phyloP scores from a whole-genome alignment of 1,284 basidiomycete genomes.

The Mycena citricolor region DNA sequence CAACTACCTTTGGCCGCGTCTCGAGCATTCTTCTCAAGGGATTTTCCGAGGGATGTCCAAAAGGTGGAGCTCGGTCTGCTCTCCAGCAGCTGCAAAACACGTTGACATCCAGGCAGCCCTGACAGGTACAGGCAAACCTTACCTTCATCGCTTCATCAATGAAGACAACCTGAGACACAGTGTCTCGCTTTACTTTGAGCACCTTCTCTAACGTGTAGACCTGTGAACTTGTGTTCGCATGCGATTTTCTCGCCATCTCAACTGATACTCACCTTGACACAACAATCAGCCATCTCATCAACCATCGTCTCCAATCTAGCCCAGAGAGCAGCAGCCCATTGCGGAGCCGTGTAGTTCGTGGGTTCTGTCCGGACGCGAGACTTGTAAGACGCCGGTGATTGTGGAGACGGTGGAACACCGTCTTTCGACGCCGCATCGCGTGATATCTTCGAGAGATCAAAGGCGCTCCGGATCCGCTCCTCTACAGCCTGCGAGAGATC shows the following conservation, averaged over 20 bases:
- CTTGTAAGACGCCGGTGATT: conserved; percentile 58
- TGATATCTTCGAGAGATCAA: conserved; percentile 85
- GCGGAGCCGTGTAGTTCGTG: conserved; percentile 76
- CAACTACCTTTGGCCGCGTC: conserved; percentile 74
- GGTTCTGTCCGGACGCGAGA: conserved; percentile 84
- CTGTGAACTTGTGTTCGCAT: conserved; percentile 36
- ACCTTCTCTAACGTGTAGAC: conserved; percentile 96
- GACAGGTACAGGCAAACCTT: conserved; percentile 14
- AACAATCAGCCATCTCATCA: conserved; percentile 87
- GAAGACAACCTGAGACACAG: conserved; percentile 75
- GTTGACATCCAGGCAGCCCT: conserved; percentile 1
- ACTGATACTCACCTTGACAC: conserved; percentile 68
- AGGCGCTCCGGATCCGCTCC: conserved; percentile 75
- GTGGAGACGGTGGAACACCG: conserved; percentile 52
- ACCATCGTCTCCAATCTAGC: conserved; percentile 77
- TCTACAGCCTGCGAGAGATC: conserved; percentile 87
- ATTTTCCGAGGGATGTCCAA: conserved; percentile 81
- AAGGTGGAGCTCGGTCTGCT: conserved; percentile 89
- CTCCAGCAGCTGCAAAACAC: conserved; percentile 63
- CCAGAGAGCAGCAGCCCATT: conserved; percentile 86
- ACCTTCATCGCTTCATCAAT: conserved; percentile 92
- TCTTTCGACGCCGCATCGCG: conserved; percentile 71
- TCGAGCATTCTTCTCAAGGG: conserved; percentile 78
- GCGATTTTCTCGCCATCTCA: conserved; percentile 74
- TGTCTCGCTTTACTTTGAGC: conserved; percentile 83